These are phyloP conservation scores for Claviceps sp. DNA, from an alignment of 2,329 filamentous ascomycete species.

Conservation along the genomic window DNA sequence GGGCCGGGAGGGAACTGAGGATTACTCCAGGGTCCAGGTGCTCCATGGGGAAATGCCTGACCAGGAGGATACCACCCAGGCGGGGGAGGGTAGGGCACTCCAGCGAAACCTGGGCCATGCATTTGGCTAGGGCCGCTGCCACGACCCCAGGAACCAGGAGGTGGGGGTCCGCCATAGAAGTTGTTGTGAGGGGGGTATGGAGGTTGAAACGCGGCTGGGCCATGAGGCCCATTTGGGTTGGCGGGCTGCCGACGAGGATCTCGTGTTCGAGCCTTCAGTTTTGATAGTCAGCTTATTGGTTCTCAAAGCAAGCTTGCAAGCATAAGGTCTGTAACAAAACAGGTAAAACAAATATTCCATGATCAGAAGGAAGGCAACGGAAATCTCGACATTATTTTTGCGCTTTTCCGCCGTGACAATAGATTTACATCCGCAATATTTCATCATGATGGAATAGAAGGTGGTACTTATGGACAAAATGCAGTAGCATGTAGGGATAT, in stretches of 20 bases:
- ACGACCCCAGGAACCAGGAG: constrained; percentile 41
- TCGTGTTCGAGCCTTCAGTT: constrained; percentile 26
- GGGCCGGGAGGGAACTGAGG: constrained; percentile 48
- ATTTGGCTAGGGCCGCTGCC: constrained; percentile 42
- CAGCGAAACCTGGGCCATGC: constrained; percentile 45
- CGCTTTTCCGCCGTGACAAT: constrained; percentile 72
- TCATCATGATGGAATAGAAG: constrained; percentile 56
- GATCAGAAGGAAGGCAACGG: constrained; percentile 99
- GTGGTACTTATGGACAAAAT: constrained; percentile 5
- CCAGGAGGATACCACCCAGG: constrained; percentile 69
- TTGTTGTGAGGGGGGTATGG: constrained; percentile 30
- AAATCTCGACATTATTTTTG: constrained; percentile 94
- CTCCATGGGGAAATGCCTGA: constrained; percentile 51
- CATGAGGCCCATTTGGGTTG: constrained; percentile 17
- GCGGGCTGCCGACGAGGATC: constrained; percentile 19
- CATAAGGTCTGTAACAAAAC: constrained; percentile 1
- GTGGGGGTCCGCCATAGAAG: constrained; percentile 36
- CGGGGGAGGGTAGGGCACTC: constrained; percentile 66
- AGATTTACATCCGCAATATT: constrained; percentile 95
- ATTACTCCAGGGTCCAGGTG: constrained; percentile 43
- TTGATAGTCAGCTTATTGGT: constrained; percentile 11
- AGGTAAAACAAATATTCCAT: constrained; percentile 5
- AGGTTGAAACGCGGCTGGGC: constrained; percentile 26
- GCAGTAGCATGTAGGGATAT: not conserved
- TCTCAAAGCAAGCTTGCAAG: not conserved